Evolutionary conservation across 2,329 filamentous ascomycete genomes (phyloP).

Genomic region (Curvularia verruculosa): DNA sequence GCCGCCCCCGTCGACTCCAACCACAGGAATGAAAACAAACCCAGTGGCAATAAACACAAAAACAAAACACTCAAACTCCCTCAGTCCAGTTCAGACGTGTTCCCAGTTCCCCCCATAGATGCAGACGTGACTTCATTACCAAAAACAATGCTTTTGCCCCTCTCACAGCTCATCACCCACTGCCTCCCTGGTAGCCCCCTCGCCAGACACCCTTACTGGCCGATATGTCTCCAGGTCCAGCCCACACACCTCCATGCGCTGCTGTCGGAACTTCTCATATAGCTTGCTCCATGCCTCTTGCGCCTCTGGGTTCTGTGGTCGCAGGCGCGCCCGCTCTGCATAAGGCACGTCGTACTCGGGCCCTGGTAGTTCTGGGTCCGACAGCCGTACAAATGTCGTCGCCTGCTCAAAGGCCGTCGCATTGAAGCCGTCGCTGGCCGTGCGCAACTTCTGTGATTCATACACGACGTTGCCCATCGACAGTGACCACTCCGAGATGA

Average conservation of each 20-base stretch:
- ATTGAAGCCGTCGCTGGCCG: constrained; percentile 50
- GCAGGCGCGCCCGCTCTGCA: constrained; percentile 47
- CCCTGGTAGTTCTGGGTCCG: constrained; percentile 56
- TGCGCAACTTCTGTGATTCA: constrained; percentile 42
- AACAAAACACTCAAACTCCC: background rate
- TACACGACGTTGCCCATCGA: constrained; percentile 49
- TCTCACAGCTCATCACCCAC: constrained; percentile 20
- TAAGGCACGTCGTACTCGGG: constrained; percentile 59
- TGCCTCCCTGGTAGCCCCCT: no score
- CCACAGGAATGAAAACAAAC: background rate
- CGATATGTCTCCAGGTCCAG: constrained; percentile 57
- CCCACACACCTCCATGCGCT: constrained; percentile 60
- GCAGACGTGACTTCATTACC: background rate
- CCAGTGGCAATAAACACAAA: background rate
- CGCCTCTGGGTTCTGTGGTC: constrained; percentile 55
- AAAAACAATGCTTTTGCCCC: constrained; percentile 6
- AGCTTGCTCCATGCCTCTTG: constrained; percentile 57
- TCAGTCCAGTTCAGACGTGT: no score
- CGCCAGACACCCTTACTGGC: constrained; percentile 27
- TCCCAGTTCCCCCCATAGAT: background rate
- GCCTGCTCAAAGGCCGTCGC: constrained; percentile 51
- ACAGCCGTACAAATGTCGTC: constrained; percentile 55
- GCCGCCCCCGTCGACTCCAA: constrained; percentile 1
- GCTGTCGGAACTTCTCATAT: constrained; percentile 57
- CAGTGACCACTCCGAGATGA: constrained; percentile 49